A percentile compares a stretch with the other conserved stretches of the same genome.
phyloP scores from a whole-genome alignment of 2,329 filamentous ascomycete genomes.

The Sphaerostilbella broomeana region DNA sequence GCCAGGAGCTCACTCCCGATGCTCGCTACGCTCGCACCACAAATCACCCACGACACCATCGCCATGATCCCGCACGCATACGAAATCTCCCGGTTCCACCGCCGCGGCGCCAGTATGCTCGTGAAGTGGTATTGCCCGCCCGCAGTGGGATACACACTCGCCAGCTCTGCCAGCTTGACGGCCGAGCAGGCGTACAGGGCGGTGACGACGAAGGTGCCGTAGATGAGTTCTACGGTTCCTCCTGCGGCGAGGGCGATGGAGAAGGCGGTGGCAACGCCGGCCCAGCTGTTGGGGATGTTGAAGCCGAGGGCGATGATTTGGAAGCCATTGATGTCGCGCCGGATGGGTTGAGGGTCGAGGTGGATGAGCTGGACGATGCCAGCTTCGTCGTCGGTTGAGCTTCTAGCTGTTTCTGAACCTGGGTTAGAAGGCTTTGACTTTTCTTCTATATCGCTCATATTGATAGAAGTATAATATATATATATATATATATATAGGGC shows the following conservation, averaged over 20 bases:
- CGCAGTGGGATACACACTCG: conserved; percentile 30
- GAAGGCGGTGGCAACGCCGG: conserved; percentile 17
- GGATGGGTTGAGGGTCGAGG: conserved; percentile 1
- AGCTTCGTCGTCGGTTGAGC: conserved; percentile 15
- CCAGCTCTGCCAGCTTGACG: conserved; percentile 30
- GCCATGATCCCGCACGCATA: conserved; percentile 8
- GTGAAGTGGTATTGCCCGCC: conserved; percentile 35
- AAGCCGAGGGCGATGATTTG: conserved; percentile 12
- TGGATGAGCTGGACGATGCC: conserved; percentile 1
- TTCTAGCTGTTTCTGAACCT: not conserved
- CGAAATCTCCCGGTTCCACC: conserved; percentile 15
- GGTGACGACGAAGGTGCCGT: conserved; percentile 18
- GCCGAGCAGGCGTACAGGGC: conserved; percentile 16
- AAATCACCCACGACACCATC: conserved; percentile 1
- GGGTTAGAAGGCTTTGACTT: not conserved
- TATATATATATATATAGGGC: too few species aligned
- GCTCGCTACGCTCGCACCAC: conserved; percentile 3
- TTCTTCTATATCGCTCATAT: too few species aligned
- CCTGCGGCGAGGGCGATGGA: conserved; percentile 15
- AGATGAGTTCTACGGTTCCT: conserved; percentile 17
- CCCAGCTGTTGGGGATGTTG: conserved; percentile 23
- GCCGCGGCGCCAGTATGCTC: conserved; percentile 22
- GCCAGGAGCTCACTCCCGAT: not conserved
- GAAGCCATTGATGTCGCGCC: conserved; percentile 5
- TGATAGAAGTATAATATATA: too few species aligned